Evolutionary conservation across 2,329 filamentous ascomycete species (phyloP), one percentile per base, ranked within the genome.

Genomic region (Penicillium aurantiogriseum): DNA sequence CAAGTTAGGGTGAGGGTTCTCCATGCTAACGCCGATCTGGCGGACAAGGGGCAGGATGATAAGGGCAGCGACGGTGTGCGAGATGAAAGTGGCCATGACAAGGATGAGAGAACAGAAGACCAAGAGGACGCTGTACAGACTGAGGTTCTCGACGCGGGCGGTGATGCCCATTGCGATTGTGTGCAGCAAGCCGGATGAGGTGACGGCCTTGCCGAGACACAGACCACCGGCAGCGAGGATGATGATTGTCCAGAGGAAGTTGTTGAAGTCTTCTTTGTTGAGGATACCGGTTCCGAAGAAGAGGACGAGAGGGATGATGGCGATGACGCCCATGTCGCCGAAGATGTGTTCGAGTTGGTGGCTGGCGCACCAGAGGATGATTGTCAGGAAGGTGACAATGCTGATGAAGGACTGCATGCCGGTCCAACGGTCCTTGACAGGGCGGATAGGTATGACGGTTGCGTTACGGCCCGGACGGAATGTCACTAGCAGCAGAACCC

Each of bases 241-340:
- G 76, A 99, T 97, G 76, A 99, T 99, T 21, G 95, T 99, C 94
- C 94, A 99, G 39, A 97, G 88, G 76, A 99, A 99, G 76, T 99
- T 99, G 81, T 99, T 99, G 74, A 99, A 99, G 77, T 99, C 94
- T 76, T 97, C 94, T 77, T 97, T 99, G 48, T 92, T 97, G 33
- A 99, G 81, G 64, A 97, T 93, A 11, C 94, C 94, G 2, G 92
- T 92, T 54, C 94, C 94, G 68, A 99, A 99, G 83, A 99, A 99
- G 42, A 97, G 81, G 3, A 96, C 89, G 51, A 99, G 88, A 6
- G 94, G 94, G 59, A 99, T 91, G 71, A 99, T 96, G 57, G 94
- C 95, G 42, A 99, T 90, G 52, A 99, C 92, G 52, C 94, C 94
- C 94, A 99, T 99, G 71, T 99, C 93, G 54, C 94, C 94, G 69